Conservation (phyloP, 2,329 filamentous ascomycete species). For the Colletotrichum tropicale region DNA sequence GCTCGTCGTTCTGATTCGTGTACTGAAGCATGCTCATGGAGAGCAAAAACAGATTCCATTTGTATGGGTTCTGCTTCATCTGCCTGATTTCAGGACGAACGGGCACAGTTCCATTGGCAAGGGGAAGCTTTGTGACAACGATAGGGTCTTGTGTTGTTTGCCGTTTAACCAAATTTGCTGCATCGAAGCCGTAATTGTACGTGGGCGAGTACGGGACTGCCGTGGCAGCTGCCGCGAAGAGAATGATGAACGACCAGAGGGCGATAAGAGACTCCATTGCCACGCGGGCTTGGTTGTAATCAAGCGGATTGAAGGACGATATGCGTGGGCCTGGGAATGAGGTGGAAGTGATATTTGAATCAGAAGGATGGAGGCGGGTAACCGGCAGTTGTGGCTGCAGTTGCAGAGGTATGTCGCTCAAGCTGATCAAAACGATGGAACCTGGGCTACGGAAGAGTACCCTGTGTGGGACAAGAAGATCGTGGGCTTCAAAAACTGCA, state of each 20-base stretch:
- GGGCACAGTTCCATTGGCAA: constrained; percentile 44
- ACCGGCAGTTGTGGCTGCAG: background rate
- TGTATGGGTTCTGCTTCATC: constrained; percentile 65
- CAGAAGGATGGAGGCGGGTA: background rate
- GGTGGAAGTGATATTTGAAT: background rate
- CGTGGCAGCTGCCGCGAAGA: background rate
- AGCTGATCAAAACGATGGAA: background rate
- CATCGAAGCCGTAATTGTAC: constrained; percentile 59
- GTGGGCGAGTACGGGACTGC: constrained; percentile 3
- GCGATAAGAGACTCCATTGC: background rate
- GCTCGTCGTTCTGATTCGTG: constrained; percentile 62
- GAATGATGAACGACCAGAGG: background rate
- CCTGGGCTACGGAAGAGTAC: background rate
- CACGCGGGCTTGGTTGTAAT: background rate
- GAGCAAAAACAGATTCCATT: constrained; percentile 79
- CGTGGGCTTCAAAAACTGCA: background rate
- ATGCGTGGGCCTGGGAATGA: background rate
- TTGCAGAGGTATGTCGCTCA: background rate
- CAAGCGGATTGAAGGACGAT: background rate
- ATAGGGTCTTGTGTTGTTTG: constrained; percentile 39
- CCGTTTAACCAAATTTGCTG: constrained; percentile 43
- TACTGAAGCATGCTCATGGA: constrained; percentile 75
- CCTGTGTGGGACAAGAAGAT: background rate
- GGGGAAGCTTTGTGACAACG: constrained; percentile 47
- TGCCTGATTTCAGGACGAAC: constrained; percentile 71